Conservation (phyloP, 2,329 filamentous ascomycete genomes). For the Dothistroma septosporum region DNA sequence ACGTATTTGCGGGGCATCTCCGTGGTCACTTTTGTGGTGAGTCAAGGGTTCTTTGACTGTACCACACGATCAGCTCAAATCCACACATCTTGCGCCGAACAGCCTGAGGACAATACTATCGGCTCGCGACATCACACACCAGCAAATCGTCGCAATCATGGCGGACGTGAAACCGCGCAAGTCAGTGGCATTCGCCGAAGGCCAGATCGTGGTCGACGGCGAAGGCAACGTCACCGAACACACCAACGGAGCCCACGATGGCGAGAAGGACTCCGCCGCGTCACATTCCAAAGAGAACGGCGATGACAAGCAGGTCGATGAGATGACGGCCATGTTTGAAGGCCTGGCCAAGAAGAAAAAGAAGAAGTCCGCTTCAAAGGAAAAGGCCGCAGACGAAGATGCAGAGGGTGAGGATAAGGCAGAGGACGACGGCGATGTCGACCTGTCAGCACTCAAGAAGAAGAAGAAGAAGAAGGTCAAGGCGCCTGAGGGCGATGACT, state of each 20-base stretch:
- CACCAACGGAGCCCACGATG: slow-evolving; percentile 60
- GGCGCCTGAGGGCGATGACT: slow-evolving; percentile 57
- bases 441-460: slow-evolving; percentile 71
- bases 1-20: too few species aligned
- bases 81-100: slow-evolving; percentile 3
- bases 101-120: background rate
- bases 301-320: slow-evolving; percentile 32
- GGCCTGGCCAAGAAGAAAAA: slow-evolving; percentile 61
- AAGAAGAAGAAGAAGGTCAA: slow-evolving; percentile 74
- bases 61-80: background rate
- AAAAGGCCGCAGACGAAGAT: slow-evolving; percentile 24
- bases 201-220: slow-evolving; percentile 79
- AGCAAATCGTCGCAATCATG: slow-evolving; percentile 46
- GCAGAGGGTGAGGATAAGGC: slow-evolving; percentile 41
- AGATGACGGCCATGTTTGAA: slow-evolving; percentile 37
- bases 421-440: slow-evolving; percentile 59
- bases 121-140: background rate
- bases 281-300: slow-evolving; percentile 56
- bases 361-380: slow-evolving; percentile 57
- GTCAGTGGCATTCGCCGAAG: slow-evolving; percentile 89
- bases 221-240: slow-evolving; percentile 76
- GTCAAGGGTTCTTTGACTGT: background rate
- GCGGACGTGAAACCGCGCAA: slow-evolving; percentile 67
- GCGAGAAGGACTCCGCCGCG: slow-evolving; percentile 75
- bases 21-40: background rate